Evolutionary conservation across 768 basidiomycete species (phyloP).

Genomic region (Sporobolomyces pararoseus): DNA sequence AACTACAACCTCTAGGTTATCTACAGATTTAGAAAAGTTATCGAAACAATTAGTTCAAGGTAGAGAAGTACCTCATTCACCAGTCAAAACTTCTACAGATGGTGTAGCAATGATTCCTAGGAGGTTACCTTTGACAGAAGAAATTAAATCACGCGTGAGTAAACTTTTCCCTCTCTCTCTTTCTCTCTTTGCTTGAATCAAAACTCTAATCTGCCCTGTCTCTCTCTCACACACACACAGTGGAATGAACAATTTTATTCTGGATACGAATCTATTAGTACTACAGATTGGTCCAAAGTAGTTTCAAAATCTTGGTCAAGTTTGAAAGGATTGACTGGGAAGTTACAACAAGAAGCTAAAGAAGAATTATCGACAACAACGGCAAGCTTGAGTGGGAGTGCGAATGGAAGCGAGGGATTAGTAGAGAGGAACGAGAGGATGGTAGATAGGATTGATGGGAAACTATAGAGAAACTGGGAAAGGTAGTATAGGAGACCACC

Average conservation of each 20-base stretch:
- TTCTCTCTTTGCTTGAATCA: not conserved
- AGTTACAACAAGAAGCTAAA: too few relatives aligned
- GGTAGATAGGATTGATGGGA: slow-evolving; percentile 18
- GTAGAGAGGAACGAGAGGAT: slow-evolving; percentile 6
- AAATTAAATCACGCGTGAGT: slow-evolving; percentile 30
- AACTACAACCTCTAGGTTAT: slow-evolving; percentile 1
- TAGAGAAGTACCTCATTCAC: not conserved
- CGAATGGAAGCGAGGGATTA: not conserved
- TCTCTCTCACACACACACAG: not conserved
- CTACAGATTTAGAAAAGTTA: slow-evolving; percentile 4
- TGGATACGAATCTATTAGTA: slow-evolving; percentile 1
- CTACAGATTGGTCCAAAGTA: not conserved
- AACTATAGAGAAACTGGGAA: not conserved
- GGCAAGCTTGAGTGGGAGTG: not conserved
- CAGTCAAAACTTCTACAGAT: not conserved
- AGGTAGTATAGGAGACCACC: too few relatives aligned
- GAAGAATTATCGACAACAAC: too few relatives aligned
- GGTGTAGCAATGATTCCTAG: slow-evolving; percentile 14
- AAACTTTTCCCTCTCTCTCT: not conserved
- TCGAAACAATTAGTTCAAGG: slow-evolving; percentile 17
- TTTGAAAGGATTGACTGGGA: not conserved
- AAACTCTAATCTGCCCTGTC: too few relatives aligned
- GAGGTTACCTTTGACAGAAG: slow-evolving; percentile 26
- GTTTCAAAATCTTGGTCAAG: not conserved
- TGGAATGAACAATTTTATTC: slow-evolving; percentile 31